A percentile compares a stretch with the other conserved stretches of the same genome.
Conservation (phyloP, 495 filamentous ascomycete genomes). For the Lepidopterella palustris region DNA sequence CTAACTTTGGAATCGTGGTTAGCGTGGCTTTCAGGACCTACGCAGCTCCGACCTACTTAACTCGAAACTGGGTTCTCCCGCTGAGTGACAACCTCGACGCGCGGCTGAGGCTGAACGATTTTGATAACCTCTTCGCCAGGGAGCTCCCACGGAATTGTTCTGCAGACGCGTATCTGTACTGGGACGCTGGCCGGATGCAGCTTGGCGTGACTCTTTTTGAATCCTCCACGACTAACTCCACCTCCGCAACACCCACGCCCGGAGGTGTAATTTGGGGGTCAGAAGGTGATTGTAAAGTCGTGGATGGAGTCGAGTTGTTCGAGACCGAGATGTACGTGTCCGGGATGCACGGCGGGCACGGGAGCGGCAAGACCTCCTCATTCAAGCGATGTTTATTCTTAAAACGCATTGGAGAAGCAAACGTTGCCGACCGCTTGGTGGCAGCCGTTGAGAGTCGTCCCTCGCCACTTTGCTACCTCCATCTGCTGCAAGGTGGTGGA, state of each 20-base stretch:
- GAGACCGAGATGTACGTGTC: slow-evolving; percentile 58
- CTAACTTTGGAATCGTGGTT: slow-evolving; percentile 58
- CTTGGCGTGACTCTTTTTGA: slow-evolving; percentile 53
- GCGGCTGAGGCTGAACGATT: slow-evolving; percentile 37
- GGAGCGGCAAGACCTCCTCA: slow-evolving; percentile 52
- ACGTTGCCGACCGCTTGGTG: slow-evolving; percentile 40
- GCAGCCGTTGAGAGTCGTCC: slow-evolving; percentile 47
- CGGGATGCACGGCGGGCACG: slow-evolving; percentile 54
- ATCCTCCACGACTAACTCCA: slow-evolving; percentile 31
- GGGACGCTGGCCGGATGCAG: slow-evolving; percentile 42
- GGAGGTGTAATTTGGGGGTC: slow-evolving; percentile 36
- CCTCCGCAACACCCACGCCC: slow-evolving; percentile 24
- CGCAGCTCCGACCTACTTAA: slow-evolving; percentile 40
- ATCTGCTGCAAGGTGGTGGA: slow-evolving; percentile 57
- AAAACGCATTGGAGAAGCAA: slow-evolving; percentile 42
- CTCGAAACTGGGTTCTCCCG: slow-evolving; percentile 48
- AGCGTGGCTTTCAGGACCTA: slow-evolving; percentile 52
- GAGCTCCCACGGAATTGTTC: slow-evolving; percentile 44
- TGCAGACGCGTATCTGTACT: slow-evolving; percentile 54
- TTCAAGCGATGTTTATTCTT: slow-evolving; percentile 63
- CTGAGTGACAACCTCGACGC: slow-evolving; percentile 40
- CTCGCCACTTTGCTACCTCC: slow-evolving; percentile 53
- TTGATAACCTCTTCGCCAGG: slow-evolving; percentile 42
- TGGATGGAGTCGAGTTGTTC: slow-evolving; percentile 50
- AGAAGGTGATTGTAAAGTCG: slow-evolving; percentile 34